Percentiles rank a stretch among this genome's conserved stretches.
Conservation (phyloP, 2,329 filamentous ascomycete species). For the Xylariaceae sp. region DNA sequence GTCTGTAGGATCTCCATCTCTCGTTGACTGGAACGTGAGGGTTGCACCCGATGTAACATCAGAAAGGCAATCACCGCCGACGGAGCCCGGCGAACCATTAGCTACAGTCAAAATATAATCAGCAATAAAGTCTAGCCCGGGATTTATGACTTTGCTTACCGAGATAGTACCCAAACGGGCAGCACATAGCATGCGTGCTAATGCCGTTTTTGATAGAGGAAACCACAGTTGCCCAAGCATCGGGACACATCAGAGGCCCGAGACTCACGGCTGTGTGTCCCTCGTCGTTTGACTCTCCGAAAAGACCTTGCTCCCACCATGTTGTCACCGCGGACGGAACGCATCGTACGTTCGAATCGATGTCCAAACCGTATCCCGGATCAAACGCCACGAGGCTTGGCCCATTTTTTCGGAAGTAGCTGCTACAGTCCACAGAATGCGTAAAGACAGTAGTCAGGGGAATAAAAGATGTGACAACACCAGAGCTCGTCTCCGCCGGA, state of each 20-base stretch:
- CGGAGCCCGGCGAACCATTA: conserved; percentile 21
- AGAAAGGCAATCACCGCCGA: conserved; percentile 28
- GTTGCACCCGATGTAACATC: conserved; percentile 16
- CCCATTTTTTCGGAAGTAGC: conserved; percentile 23
- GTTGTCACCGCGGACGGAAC: conserved; percentile 26
- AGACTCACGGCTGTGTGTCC: conserved; percentile 30
- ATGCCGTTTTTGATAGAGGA: conserved; percentile 16
- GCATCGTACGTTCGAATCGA: conserved; percentile 23
- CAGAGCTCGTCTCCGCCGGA: background rate
- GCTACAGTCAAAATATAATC: conserved; percentile 10
- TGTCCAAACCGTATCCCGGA: conserved; percentile 32
- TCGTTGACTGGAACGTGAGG: conserved; percentile 28
- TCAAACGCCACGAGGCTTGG: conserved; percentile 30
- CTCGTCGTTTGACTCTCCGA: conserved; percentile 2
- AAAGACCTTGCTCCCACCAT: conserved; percentile 29
- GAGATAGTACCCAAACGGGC: conserved; percentile 24
- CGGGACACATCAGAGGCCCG: conserved; percentile 28
- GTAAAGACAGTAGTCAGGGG: background rate
- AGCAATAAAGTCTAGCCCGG: background rate
- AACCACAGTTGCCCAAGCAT: conserved; percentile 26
- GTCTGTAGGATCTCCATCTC: background rate
- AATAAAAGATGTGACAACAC: background rate
- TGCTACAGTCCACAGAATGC: conserved; percentile 3
- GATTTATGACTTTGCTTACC: background rate
- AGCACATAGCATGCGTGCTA: conserved; percentile 31